phyloP scores from a whole-genome alignment of 2,329 filamentous ascomycete species.

The Fonsecaea nubica region DNA sequence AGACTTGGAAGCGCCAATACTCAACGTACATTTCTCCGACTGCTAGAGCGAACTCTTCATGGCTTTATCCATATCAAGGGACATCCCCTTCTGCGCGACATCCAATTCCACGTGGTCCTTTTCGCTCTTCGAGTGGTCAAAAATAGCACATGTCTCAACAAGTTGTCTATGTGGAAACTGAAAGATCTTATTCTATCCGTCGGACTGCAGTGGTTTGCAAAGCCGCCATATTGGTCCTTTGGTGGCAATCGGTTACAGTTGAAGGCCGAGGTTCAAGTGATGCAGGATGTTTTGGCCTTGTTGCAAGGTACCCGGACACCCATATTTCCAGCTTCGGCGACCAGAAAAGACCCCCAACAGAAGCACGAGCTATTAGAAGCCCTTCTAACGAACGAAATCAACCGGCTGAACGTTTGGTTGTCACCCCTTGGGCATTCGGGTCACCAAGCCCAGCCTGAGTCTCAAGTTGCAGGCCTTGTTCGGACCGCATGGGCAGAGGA shows the following conservation, averaged over 20 bases:
- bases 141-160: conserved; percentile 68
- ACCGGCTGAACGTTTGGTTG: conserved; percentile 86
- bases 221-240: conserved; percentile 87
- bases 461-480: conserved; percentile 67
- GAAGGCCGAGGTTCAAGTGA: conserved; percentile 85
- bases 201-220: conserved; percentile 85
- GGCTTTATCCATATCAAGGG: conserved; percentile 72
- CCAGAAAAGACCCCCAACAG: conserved; percentile 69
- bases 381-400: conserved; percentile 83
- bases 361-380: conserved; percentile 85
- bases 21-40: conserved; percentile 79
- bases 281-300: conserved; percentile 74
- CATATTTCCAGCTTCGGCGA: conserved; percentile 56
- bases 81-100: conserved; percentile 87
- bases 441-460: conserved; percentile 23
- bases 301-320: conserved; percentile 70
- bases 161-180: conserved; percentile 76
- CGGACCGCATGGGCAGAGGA: conserved; percentile 86
- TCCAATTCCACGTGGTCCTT: conserved; percentile 86
- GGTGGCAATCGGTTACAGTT: conserved; percentile 92
- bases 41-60: conserved; percentile 79
- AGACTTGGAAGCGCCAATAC: conserved; percentile 83
- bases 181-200: conserved; percentile 90
- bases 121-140: conserved; percentile 80
- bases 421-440: conserved; percentile 70